Evolutionary conservation across 2,329 filamentous ascomycete species (phyloP), one percentile per base, ranked within the genome.

Genomic region (Diaporthe eres): DNA sequence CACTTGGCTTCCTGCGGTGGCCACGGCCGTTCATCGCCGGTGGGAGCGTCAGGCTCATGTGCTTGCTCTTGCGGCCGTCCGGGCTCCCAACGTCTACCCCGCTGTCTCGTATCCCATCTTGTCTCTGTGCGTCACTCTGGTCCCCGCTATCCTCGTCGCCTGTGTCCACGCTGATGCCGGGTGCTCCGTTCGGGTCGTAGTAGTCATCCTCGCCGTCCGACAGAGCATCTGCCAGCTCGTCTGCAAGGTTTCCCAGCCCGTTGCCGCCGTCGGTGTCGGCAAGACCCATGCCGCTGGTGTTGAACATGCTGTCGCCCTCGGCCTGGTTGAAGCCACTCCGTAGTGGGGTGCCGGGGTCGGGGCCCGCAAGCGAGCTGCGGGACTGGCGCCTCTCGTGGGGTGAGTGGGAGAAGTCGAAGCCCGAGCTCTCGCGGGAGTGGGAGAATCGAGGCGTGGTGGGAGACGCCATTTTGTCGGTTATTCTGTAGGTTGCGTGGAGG

Each of bases 141-240:
- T 76, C 79, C 25, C 67, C 34, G n/a, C 67, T 55, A 49, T 70
- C 65, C 65, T 70, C 65, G 9, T 70, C 65, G n/a, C 65, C 65
- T 15, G 15, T 81, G 72, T 84, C 80, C 39, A 86, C 81, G 77
- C 81, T 84, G 81, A 86, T 85, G 72, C 84, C 85, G 8, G 85
- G 84, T 42, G 80, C 71, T 28, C 78, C 81, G 61, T 80, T 78
- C 68, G 88, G 86, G 74, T 85, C 85, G 68, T 88, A 86, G 47
- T 89, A 88, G 28, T 88, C 89, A n/a, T 86, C 88, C 53, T 92
- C 91, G 55, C 91, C 92, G 74, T 90, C 91, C 12, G 91, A 93
- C 47, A 94, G 91, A 5, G 92, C 92, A 80, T 94, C 94, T 1
- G 93, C 94, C 65, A 97, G 86, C 83, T 97, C 94, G 83, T 96